Conservation (phyloP, 169 alveolate species). For the Plasmodium gallinaceum region DNA sequence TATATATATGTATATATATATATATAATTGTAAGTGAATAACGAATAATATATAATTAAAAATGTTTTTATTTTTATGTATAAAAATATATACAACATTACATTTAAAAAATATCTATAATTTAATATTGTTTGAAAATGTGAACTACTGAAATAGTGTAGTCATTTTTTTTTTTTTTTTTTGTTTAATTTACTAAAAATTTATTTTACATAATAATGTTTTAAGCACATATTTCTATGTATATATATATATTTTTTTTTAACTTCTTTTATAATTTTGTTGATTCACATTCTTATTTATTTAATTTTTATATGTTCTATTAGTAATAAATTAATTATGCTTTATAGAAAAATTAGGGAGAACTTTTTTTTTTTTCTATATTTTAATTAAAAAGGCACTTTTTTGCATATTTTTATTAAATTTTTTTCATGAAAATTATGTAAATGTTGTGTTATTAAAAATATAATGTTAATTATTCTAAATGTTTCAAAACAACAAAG, state of each 20-base stretch:
- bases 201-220: too few species aligned
- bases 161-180: too few species aligned
- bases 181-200: too few species aligned
- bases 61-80: not conserved
- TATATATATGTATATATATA: too few species aligned
- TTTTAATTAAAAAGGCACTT: conserved; percentile 46
- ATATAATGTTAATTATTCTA: not conserved
- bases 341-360: not conserved
- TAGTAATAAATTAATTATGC: not conserved
- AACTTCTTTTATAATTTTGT: not conserved
- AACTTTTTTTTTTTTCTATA: not conserved
- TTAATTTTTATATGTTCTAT: not conserved
- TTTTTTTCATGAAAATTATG: conserved; percentile 6
- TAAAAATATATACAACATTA: too few species aligned
- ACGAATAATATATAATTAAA: not conserved
- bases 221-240: not conserved
- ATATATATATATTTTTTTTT: not conserved
- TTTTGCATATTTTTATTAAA: conserved; percentile 11
- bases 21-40: not conserved
- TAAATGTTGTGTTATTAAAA: conserved; percentile 6
- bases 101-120: too few species aligned
- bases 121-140: too few species aligned
- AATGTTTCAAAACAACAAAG: not conserved
- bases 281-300: not conserved
- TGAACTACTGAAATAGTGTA: too few species aligned